Evolutionary conservation across 2,329 filamentous ascomycete genomes (phyloP), one percentile per base, ranked within the genome.

Genomic region (Keithomyces neogunnii): DNA sequence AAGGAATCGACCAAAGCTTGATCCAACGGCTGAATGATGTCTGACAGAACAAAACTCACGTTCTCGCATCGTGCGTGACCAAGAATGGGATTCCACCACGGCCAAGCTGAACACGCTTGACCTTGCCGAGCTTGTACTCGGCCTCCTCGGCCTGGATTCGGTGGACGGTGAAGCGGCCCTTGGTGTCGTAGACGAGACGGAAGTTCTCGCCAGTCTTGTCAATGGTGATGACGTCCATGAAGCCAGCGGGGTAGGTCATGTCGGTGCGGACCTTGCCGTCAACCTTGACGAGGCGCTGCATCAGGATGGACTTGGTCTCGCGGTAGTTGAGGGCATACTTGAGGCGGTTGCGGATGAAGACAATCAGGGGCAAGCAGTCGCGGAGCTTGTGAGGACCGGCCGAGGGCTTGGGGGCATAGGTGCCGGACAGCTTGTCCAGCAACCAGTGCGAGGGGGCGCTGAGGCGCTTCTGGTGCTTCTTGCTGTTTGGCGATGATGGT

Each of bases 31-130:
- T 96, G 92, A 96, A 91, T 93, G 91, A 96, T 89, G 87, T 88
- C 78, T 82, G 79, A 84, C 78, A 86, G 83, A 87, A 54, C 52
- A 49, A 44, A n/a, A 97, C 92, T 96, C 82, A 99, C 92, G 93
- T 99, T 90, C 93, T 88, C 80, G 93, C 93, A 93, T 99, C 93
- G 89, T 99, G 93, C 91, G 93, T 99, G 89, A 99, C 93, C 90
- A 97, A 96, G 91, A 96, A 99, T 95, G 93, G 93, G 86, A 99
- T 95, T 82, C 91, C 93, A 79, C 93, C 95, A 78, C 90, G 92
- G 82, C 93, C 93, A 69, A 99, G 85, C 83, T 99, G 93, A 59
- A 99, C 93, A 70, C 92, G 88, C 89, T 96, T 96, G 81, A 99
- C 93, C 85, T 97, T 99, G 83, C 91, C 91, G 68, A 99, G 84